Percentiles rank a stretch among this genome's conserved stretches.
These are phyloP conservation scores for Priceomyces melissophilus DNA, from an alignment of 805 yeast genomes.

Conservation along the genomic window DNA sequence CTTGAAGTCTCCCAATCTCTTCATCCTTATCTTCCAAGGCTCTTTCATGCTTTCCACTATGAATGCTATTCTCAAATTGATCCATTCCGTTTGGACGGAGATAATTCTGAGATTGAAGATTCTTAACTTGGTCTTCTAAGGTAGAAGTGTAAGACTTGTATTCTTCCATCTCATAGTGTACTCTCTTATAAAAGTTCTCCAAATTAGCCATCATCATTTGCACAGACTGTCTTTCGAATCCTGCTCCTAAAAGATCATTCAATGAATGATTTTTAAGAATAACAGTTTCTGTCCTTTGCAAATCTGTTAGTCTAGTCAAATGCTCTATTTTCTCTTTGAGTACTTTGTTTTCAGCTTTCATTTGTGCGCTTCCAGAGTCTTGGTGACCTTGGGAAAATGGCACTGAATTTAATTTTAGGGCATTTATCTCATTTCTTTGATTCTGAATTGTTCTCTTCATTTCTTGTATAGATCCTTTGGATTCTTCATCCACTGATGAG, in stretches of 20 bases:
- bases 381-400: not conserved
- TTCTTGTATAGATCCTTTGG: slow-evolving; percentile 49
- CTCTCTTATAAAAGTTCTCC: slow-evolving; percentile 47
- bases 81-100: not conserved
- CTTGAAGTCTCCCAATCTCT: slow-evolving; percentile 63
- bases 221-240: slow-evolving; percentile 29
- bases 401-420: slow-evolving; percentile 20
- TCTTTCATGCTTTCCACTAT: slow-evolving; percentile 16
- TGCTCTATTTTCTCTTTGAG: slow-evolving; percentile 69
- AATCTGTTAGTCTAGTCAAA: slow-evolving; percentile 59
- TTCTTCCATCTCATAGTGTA: slow-evolving; percentile 54
- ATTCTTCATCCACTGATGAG: slow-evolving; percentile 33
- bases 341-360: slow-evolving; percentile 62
- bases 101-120: slow-evolving; percentile 10
- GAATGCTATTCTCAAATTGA: not conserved
- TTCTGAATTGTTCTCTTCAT: slow-evolving; percentile 58
- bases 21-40: slow-evolving; percentile 60
- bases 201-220: slow-evolving; percentile 44
- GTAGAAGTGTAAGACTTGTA: slow-evolving; percentile 56
- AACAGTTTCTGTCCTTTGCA: slow-evolving; percentile 53
- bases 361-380: slow-evolving; percentile 9
- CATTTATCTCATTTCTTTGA: slow-evolving; percentile 52
- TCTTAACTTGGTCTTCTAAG: slow-evolving; percentile 53
- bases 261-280: slow-evolving; percentile 57
- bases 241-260: slow-evolving; percentile 53